Evolutionary conservation across 73 alveolate species (phyloP), one percentile per base, ranked within the genome.

Genomic region (Paramecium octaurelia): DNA sequence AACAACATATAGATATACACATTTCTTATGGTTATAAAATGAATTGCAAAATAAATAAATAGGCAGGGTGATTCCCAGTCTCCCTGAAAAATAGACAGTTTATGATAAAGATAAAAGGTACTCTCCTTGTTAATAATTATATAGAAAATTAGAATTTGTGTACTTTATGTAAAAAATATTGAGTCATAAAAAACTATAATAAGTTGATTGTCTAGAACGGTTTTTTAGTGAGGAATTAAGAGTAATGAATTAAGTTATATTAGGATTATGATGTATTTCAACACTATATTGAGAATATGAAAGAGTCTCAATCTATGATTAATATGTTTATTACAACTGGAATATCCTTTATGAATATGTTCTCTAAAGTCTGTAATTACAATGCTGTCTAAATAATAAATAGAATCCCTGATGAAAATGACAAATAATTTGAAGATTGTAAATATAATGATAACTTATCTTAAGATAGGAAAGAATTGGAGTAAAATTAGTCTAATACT

Each of bases 31-130:
- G 84, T 64, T 64, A 64, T 18, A 64, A 34, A 64, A 27, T 64
- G 84, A 64, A 64, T 34, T 64, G 23, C 12, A 64, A 64, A 64
- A 27, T 64, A 64, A 64, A 12, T 27, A 31, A 64, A 27, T 64
- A 27, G 84, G 84, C 8, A 10, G 84, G 10, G 46, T 64, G 2
- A 64, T 64, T 64, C 84, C 84, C 8, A 27, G 84, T 64, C 27
- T 64, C 2, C 84, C 84, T 31, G 84, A 64, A 3, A 64, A n/a
- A 64, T 31, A 27, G 12, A 31, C 42, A 12, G 46, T 31, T 64
- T 64, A 64, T 64, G 84, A 64, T 64, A 64, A 64, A 64, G 84
- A 64, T 64, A 64, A 64, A 64, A 64, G 84, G 84, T 64, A 64
- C 12, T 1, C 29, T 12, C 3, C 0, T 3, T n/a, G n/a, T n/a